Conservation (phyloP, 202 grass and related monocot genomes). For the Schoenoplectus tabernaemontani region DNA sequence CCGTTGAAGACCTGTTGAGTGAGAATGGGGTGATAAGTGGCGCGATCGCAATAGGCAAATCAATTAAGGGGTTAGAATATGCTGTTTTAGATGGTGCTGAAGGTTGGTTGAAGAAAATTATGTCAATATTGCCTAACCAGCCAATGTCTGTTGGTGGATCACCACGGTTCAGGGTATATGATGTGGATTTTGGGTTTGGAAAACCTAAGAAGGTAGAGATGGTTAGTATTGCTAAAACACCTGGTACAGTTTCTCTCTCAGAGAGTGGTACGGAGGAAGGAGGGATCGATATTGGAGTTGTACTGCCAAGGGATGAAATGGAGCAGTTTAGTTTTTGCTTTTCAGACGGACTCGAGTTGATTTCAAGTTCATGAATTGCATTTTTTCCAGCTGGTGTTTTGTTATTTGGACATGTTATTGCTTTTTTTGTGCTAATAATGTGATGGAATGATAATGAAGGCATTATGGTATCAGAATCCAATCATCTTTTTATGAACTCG, state of each 20-base stretch:
- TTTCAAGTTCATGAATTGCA: background rate
- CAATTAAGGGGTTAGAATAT: conserved; percentile 28
- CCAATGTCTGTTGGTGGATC: conserved; percentile 43
- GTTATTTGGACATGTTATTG: background rate
- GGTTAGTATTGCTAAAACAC: conserved; percentile 41
- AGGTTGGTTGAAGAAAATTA: conserved; percentile 28
- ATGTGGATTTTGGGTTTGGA: conserved; percentile 57
- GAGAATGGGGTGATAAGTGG: conserved; percentile 23
- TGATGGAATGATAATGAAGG: background rate
- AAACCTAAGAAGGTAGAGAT: conserved; percentile 47
- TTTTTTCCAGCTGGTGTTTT: background rate
- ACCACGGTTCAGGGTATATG: conserved; percentile 41
- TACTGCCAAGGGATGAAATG: conserved; percentile 32
- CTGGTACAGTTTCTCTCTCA: conserved; percentile 38
- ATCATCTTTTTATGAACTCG: background rate
- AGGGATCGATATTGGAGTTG: conserved; percentile 46
- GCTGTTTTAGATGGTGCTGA: conserved; percentile 34
- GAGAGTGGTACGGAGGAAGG: conserved; percentile 33
- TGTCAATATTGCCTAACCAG: conserved; percentile 22
- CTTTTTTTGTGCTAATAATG: background rate
- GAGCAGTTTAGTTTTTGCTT: conserved; percentile 34
- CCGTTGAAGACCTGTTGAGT: conserved; percentile 14
- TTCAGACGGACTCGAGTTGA: background rate
- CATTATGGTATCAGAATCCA: background rate
- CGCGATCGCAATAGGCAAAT: conserved; percentile 27